Conservation (phyloP, 306 rosid genomes). For the Inga leiocalycina region DNA sequence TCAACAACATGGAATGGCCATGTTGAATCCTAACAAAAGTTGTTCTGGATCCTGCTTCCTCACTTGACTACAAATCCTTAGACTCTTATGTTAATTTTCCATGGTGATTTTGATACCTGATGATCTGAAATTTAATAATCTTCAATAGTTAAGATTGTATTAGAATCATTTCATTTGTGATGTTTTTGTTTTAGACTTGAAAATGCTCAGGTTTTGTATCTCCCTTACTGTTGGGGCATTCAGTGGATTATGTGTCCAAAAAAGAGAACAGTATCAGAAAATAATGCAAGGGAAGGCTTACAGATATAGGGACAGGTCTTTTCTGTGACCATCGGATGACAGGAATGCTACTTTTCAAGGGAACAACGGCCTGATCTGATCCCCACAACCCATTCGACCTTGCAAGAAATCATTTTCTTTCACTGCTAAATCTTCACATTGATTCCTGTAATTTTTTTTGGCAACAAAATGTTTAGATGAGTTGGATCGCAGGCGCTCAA, state of each 20-base stretch:
- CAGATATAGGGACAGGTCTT: constrained; percentile 12
- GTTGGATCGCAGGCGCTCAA: too few relatives aligned
- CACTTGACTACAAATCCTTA: constrained; percentile 54
- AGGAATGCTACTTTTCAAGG: constrained; percentile 44
- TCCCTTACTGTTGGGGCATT: not conserved
- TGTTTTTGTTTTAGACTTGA: not conserved
- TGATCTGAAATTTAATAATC: not conserved
- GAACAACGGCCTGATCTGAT: constrained; percentile 48
- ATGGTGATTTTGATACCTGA: constrained; percentile 26
- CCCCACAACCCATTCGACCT: constrained; percentile 58
- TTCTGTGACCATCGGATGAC: constrained; percentile 26
- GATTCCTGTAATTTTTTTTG: not conserved
- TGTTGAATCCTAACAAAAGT: constrained; percentile 58
- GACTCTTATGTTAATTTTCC: constrained; percentile 47
- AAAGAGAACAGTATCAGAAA: constrained; percentile 11
- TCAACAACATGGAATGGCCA: constrained; percentile 75
- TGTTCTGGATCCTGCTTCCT: constrained; percentile 77
- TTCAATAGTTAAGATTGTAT: not conserved
- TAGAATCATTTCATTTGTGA: not conserved
- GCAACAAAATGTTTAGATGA: too few relatives aligned
- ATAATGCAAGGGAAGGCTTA: constrained; percentile 7
- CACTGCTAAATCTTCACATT: not conserved
- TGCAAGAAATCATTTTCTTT: not conserved
- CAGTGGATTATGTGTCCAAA: not conserved
- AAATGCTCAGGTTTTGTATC: not conserved